Conservation (phyloP, 73 alveolate genomes). For the Tetrahymena borealis region DNA sequence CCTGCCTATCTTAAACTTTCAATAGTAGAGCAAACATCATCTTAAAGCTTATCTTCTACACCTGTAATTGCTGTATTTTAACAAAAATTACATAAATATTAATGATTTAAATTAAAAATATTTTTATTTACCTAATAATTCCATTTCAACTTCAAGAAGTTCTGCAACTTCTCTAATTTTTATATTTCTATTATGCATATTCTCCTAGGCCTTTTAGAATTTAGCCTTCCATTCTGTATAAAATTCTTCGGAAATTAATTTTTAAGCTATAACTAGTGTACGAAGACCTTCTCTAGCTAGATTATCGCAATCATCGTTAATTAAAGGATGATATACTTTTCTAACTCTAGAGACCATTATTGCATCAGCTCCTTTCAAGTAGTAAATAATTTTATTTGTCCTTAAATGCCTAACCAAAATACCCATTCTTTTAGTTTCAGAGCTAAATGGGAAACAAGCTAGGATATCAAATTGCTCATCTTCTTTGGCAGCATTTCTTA, state of each 20-base stretch:
- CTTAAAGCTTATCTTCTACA: constrained; percentile 93
- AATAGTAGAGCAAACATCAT: constrained; percentile 81
- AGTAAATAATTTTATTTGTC: constrained; percentile 30
- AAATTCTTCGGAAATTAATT: constrained; percentile 20
- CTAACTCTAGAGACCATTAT: constrained; percentile 64
- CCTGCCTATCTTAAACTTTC: constrained; percentile 91
- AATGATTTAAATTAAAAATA: background rate
- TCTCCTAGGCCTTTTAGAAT: constrained; percentile 16
- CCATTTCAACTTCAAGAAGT: constrained; percentile 78
- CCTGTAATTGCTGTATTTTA: constrained; percentile 72
- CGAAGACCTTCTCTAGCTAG: constrained; percentile 88
- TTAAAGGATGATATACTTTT: constrained; percentile 59
- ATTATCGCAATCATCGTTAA: constrained; percentile 86
- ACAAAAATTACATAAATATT: background rate
- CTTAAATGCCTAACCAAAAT: constrained; percentile 51
- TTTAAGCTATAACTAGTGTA: constrained; percentile 77
- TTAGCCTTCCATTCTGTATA: constrained; percentile 21
- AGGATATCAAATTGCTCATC: constrained; percentile 54
- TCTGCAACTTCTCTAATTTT: constrained; percentile 57
- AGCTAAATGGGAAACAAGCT: constrained; percentile 85
- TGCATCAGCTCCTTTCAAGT: constrained; percentile 88
- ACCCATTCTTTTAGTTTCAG: constrained; percentile 96
- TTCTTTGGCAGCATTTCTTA: constrained; percentile 30
- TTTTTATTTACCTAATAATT: constrained; percentile 54
- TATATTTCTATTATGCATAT: constrained; percentile 56